Evolutionary conservation across 139 green algal species (phyloP), one percentile per base, ranked within the genome.

Genomic region (Tetratostichococcus sp.): DNA sequence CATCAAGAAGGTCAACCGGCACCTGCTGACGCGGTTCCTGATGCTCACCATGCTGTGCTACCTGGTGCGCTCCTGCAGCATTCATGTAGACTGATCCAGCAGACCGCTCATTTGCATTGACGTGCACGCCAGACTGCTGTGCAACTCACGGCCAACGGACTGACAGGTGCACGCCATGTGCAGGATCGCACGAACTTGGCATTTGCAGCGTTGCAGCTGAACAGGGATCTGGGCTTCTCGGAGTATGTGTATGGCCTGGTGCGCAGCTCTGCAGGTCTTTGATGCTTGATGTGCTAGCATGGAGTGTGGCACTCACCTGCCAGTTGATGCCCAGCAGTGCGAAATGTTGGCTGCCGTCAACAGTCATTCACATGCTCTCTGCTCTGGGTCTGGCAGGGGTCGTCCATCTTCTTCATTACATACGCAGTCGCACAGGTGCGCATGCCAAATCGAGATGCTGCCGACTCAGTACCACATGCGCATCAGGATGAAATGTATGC

Each of bases 391-490:
- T 26, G 22, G 50, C 50, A 62, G 50, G 91, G 90, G 33, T 86
- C 83, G 11, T 84, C 85, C 17, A 79, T 96, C 14, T 96, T 96
- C 73, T 96, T 96, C 72, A 59, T 95, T 21, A 81, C 81, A 42
- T 96, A 95, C 74, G 79, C 71, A 0, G 34, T 86, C 5, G 88
- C 84, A 43, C 57, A 70, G 33, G 22, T 68, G 39, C 6, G 11
- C 39, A 50, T 21, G n/a, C n/a, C n/a, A n/a, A n/a, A n/a, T n/a
- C n/a, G 39, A 14, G 39, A 50, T 14, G 8, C 39, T 14, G 8
- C 39, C 39, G 39, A 50, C 8, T 50, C 39, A 50, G 39, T 50
- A 14, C 39, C 8, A 50, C 39, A n/a, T n/a, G n/a, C n/a, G n/a
- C n/a, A n/a, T n/a, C n/a, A n/a, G n/a, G n/a, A n/a, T n/a, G n/a